Conservation (phyloP, 148 eudicot genomes). For the Polygonum aviculare region DNA sequence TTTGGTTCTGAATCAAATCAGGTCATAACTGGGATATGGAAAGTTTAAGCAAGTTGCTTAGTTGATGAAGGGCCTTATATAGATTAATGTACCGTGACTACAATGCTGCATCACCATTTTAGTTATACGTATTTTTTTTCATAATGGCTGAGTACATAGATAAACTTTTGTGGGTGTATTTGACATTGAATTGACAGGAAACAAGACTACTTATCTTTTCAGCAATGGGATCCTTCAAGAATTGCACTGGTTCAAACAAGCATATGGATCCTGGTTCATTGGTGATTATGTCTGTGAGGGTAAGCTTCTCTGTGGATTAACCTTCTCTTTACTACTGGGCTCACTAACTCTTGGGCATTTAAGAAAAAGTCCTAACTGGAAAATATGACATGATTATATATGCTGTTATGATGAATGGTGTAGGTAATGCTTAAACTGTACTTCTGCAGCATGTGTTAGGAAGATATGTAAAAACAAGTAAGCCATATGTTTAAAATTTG, state of each 20-base stretch:
- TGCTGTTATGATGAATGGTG: not conserved
- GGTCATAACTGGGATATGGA: not conserved
- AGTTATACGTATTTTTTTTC: not conserved
- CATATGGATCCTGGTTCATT: slow-evolving; percentile 84
- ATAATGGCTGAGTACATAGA: not conserved
- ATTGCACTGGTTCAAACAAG: slow-evolving; percentile 83
- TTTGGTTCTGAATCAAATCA: not conserved
- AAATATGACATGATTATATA: not conserved
- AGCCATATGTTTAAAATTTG: not conserved
- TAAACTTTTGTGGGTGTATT: not conserved
- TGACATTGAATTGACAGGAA: slow-evolving; percentile 35
- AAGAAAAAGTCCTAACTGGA: not conserved
- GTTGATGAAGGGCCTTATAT: not conserved
- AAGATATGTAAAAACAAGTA: not conserved
- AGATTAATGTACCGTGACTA: not conserved
- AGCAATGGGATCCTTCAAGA: slow-evolving; percentile 64
- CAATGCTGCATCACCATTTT: not conserved
- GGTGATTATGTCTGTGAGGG: slow-evolving; percentile 95
- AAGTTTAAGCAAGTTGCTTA: not conserved
- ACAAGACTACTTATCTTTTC: slow-evolving; percentile 46
- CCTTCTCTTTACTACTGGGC: not conserved
- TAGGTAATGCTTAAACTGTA: not conserved
- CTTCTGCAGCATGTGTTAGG: not conserved
- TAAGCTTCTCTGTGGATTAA: slow-evolving; percentile 17
- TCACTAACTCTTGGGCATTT: not conserved